Base-by-base conservation (phyloP, 495 filamentous ascomycete species). In the Penicillium flavigenum region DNA sequence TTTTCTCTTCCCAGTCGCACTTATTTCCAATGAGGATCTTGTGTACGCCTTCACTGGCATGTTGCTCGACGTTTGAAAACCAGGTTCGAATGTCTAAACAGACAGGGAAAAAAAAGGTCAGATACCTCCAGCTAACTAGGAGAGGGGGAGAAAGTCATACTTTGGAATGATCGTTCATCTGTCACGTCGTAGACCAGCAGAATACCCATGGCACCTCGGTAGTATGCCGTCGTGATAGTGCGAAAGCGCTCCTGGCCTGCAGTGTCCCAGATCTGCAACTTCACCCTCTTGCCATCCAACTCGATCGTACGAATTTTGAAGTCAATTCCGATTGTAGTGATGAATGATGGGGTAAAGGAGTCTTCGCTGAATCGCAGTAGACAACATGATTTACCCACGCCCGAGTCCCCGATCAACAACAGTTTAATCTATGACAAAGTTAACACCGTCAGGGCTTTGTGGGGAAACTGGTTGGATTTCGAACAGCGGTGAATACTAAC, bases 1-100 rank as follows among this genome's bases (percentile, higher is more conserved):
- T 84, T 81, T 98, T 99, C 75, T 99, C 94, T 76, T 98, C 93
- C 95, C 95, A 98, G 77, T 99, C 94, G 76, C 94, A 98, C 77
- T 99, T 99, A 81, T 99, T 99, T 65, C 94, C 94, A 58, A 99
- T 96, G 48, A 99, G 86, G 66, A 99, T 98, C 80, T 98, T 99
- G 86, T 98, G 96, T 63, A 99, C 94, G 61, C 95, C 95, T 77
- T 98, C 94, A 58, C 92, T 97, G 47, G 95, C 94, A 77, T 99
- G 95, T 72, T 98, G 93, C 70, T 98, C 94, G 51, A 98, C 94
- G 78, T 98, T 97, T 62, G 91, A 92, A 73, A 98, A 98, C 94
- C 94, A 98, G 53, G 94, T 97, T 64, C 91, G 88, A 72, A 99
- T 98, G 71, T 99, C 94, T 99, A 66, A 2, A 20, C 41, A 44